Conservation (phyloP, 2,329 filamentous ascomycete genomes). For the Fonsecaea erecta region DNA sequence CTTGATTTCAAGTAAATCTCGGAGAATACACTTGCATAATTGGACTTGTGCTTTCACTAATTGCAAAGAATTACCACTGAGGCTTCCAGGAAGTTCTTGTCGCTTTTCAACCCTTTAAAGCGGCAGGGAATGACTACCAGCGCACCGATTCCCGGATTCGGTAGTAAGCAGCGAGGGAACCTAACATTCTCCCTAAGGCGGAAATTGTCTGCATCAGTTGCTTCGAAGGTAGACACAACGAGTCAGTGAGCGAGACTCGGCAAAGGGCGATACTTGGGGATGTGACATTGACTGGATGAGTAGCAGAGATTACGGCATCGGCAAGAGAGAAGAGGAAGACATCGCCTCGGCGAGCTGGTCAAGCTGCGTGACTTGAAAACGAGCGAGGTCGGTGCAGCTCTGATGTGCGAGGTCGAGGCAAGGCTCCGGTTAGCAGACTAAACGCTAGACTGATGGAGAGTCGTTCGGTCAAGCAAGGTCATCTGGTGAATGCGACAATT, state of each 20-base stretch:
- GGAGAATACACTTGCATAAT: background rate
- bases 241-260: background rate
- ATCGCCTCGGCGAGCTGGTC: background rate
- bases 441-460: background rate
- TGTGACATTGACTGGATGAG: background rate
- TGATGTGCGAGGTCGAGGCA: background rate
- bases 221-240: background rate
- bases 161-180: background rate
- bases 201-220: background rate
- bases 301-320: background rate
- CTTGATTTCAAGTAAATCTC: background rate
- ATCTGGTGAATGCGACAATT: too few relatives aligned
- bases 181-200: background rate
- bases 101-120: background rate
- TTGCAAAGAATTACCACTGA: background rate
- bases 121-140: too few relatives aligned
- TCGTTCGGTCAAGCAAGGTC: background rate
- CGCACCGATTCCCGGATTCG: too few relatives aligned
- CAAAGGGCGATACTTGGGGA: background rate
- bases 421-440: background rate
- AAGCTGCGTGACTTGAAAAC: background rate
- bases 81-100: background rate
- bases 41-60: background rate
- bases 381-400: background rate
- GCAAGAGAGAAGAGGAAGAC: background rate